Conservation (phyloP, 257 asterid species). For the Solanum medicagineum region DNA sequence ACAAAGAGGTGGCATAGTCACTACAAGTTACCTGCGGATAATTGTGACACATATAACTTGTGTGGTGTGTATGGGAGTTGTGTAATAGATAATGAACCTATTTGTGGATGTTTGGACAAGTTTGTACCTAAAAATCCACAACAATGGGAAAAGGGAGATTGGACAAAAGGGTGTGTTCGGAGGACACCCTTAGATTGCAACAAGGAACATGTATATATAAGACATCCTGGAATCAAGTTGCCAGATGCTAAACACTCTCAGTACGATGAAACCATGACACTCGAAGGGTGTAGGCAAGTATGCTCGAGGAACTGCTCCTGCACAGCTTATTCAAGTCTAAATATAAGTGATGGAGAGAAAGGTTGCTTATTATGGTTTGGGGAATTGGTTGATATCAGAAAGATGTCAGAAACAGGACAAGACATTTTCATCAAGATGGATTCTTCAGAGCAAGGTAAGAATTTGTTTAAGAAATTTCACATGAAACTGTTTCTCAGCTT, state of each 20-base stretch:
- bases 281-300: conserved; percentile 2
- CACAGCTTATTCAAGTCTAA: conserved; percentile 14
- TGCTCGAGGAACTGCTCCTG: conserved; percentile 19
- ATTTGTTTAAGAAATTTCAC: not conserved
- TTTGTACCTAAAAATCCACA: conserved; percentile 4
- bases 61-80: conserved; percentile 2
- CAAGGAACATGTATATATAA: not conserved
- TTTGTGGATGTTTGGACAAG: conserved; percentile 13
- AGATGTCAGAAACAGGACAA: conserved; percentile 6
- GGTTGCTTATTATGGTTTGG: conserved; percentile 24
- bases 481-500: not conserved
- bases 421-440: conserved; percentile 15
- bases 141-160: not conserved
- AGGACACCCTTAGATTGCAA: not conserved
- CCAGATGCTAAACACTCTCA: conserved; percentile 8
- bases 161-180: not conserved
- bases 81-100: not conserved
- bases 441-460: conserved; percentile 4
- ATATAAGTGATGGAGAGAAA: not conserved
- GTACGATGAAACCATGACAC: conserved; percentile 4
- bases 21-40: not conserved
- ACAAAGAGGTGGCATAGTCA: not conserved
- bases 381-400: conserved; percentile 11
- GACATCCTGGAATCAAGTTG: conserved; percentile 7
- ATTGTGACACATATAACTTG: not conserved